A percentile compares a stretch with the other conserved stretches of the same genome.
phyloP scores from a whole-genome alignment of 495 filamentous ascomycete genomes.

The Penicillium odoratum region DNA sequence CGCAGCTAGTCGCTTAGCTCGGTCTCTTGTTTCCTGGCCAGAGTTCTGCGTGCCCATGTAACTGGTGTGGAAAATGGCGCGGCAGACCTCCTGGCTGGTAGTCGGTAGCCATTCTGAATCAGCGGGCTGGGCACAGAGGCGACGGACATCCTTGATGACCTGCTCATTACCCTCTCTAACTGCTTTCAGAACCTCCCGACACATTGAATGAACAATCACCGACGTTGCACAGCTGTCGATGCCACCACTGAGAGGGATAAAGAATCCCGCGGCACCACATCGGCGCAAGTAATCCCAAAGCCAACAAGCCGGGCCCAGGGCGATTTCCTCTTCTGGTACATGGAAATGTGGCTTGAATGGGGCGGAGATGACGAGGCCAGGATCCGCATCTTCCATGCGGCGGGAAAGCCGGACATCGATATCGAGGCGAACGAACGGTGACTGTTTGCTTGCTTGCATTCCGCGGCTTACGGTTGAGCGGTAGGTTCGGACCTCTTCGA shows the following conservation, averaged over 20 bases:
- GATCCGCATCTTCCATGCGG: conserved; percentile 37
- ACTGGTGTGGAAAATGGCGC: conserved; percentile 65
- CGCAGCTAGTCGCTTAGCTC: conserved; percentile 66
- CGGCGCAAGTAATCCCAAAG: conserved; percentile 85
- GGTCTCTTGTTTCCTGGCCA: conserved; percentile 65
- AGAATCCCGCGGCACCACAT: conserved; percentile 59
- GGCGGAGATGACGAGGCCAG: conserved; percentile 40
- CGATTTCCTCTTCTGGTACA: conserved; percentile 73
- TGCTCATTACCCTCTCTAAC: conserved; percentile 61
- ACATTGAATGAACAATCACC: conserved; percentile 77
- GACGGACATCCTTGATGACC: conserved; percentile 68
- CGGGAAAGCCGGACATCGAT: conserved; percentile 39
- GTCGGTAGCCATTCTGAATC: conserved; percentile 51
- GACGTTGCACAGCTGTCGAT: conserved; percentile 65
- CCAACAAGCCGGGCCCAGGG: conserved; percentile 68
- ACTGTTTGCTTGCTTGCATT: conserved; percentile 42
- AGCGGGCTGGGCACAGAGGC: conserved; percentile 57
- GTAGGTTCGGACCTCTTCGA: conserved; percentile 61
- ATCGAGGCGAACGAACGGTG: conserved; percentile 38
- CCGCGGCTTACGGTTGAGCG: conserved; percentile 34
- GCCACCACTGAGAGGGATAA: conserved; percentile 66
- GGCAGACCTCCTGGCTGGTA: conserved; percentile 62
- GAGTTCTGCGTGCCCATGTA: conserved; percentile 84
- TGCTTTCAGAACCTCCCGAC: conserved; percentile 67
- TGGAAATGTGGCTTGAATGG: conserved; percentile 54